Evolutionary conservation across 2,329 filamentous ascomycete species (phyloP).

Genomic region (Fusarium torreyae): DNA sequence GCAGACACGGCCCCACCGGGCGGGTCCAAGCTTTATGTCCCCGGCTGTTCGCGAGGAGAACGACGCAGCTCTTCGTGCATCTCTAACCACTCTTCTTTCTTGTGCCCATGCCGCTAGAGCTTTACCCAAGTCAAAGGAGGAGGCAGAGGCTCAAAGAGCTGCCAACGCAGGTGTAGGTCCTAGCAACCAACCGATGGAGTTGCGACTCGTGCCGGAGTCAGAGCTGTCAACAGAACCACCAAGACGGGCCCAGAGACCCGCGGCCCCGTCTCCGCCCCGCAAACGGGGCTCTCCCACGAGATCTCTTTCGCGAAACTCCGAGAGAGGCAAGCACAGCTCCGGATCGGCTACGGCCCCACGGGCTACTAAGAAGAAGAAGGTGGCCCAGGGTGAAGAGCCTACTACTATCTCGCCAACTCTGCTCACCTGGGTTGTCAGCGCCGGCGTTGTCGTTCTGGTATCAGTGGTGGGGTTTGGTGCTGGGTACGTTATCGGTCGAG

Average conservation of each 20-base stretch:
- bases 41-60: constrained; percentile 88
- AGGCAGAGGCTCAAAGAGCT: constrained; percentile 56
- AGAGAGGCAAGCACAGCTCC: constrained; percentile 67
- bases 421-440: constrained; percentile 75
- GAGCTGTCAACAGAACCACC: constrained; percentile 65
- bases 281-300: constrained; percentile 51
- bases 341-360: constrained; percentile 60
- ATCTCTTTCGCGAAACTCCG: constrained; percentile 53
- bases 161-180: constrained; percentile 59
- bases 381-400: constrained; percentile 56
- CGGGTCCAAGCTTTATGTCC: constrained; percentile 75
- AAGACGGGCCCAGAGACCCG: constrained; percentile 43
- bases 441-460: constrained; percentile 77
- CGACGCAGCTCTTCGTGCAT: constrained; percentile 92
- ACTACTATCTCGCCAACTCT: constrained; percentile 71
- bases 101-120: constrained; percentile 91
- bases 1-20: constrained; percentile 63
- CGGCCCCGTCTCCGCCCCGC: constrained; percentile 44
- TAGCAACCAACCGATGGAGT: constrained; percentile 69
- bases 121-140: constrained; percentile 75
- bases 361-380: constrained; percentile 73
- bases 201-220: constrained; percentile 73
- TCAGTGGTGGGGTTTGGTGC: constrained; percentile 79
- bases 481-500: constrained; percentile 77
- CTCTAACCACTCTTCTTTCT: constrained; percentile 95